Conservation (phyloP, 2,329 filamentous ascomycete genomes). For the Aureobasidium subglaciale region DNA sequence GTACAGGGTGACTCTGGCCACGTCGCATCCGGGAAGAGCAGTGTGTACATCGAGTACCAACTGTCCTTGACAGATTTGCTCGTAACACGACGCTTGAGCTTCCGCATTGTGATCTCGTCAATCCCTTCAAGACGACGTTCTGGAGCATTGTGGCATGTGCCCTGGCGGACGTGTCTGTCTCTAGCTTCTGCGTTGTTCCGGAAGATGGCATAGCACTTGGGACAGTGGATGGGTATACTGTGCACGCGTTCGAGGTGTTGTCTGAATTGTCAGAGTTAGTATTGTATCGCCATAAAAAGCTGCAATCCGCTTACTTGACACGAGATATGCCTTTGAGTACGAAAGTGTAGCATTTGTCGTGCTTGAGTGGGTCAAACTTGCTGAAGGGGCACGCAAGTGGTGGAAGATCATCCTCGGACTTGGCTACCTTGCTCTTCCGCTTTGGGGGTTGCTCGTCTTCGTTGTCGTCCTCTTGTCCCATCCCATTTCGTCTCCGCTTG, state of each 20-base stretch:
- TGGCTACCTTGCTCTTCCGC: not conserved
- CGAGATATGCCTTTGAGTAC: constrained; percentile 5
- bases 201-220: constrained; percentile 7
- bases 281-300: not conserved
- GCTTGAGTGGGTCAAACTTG: constrained; percentile 5
- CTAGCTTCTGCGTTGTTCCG: constrained; percentile 1
- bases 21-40: not conserved
- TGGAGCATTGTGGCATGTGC: not conserved
- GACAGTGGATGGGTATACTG: constrained; percentile 2
- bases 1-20: constrained; percentile 7
- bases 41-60: constrained; percentile 8
- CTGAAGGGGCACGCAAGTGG: constrained; percentile 4
- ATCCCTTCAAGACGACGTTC: constrained; percentile 4
- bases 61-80: not conserved
- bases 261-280: not conserved
- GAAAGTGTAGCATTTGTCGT: constrained; percentile 9
- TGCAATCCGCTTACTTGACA: not conserved
- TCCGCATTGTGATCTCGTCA: not conserved
- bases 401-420: not conserved
- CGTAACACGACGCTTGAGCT: not conserved
- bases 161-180: not conserved
- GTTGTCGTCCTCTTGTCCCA: not conserved
- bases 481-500: not conserved
- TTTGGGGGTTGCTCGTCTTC: not conserved
- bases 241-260: constrained; percentile 11